These are phyloP conservation scores for Ophiostoma ips DNA, from an alignment of 2,329 filamentous ascomycete genomes.

Conservation along the genomic window DNA sequence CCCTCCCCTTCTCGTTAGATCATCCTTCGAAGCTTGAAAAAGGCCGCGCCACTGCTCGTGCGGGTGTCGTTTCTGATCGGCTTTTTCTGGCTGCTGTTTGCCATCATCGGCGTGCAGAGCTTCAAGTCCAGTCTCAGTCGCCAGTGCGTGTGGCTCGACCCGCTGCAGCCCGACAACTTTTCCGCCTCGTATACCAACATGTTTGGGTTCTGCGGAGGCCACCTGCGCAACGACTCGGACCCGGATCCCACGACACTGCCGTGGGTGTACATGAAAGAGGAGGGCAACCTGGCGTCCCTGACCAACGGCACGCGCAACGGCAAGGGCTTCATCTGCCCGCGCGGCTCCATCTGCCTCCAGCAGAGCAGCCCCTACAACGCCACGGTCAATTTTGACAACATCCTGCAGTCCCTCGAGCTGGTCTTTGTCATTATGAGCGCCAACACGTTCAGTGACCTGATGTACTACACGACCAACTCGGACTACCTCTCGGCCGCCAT, in stretches of 20 bases:
- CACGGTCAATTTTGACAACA: conserved; percentile 92
- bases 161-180: conserved; percentile 39
- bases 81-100: conserved; percentile 97
- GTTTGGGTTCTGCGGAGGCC: conserved; percentile 76
- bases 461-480: conserved; percentile 85
- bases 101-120: conserved; percentile 90
- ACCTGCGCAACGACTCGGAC: conserved; percentile 48
- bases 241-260: conserved; percentile 31
- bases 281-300: conserved; percentile 31
- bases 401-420: conserved; percentile 77
- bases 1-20: conserved; percentile 33
- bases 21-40: conserved; percentile 88
- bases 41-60: conserved; percentile 78
- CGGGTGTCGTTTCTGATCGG: conserved; percentile 88
- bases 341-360: conserved; percentile 71
- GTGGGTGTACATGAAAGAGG: conserved; percentile 44
- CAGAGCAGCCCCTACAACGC: conserved; percentile 64
- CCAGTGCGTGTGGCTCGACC: conserved; percentile 66
- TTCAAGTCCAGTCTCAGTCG: conserved; percentile 76
- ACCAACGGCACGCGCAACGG: conserved; percentile 34
- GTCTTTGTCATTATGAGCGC: conserved; percentile 98
- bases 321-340: conserved; percentile 84
- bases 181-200: conserved; percentile 45
- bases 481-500: conserved; percentile 80
- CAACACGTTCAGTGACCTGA: conserved; percentile 88